Conservation (phyloP, 208 protist species). For the Acanthamoeba healyi region DNA sequence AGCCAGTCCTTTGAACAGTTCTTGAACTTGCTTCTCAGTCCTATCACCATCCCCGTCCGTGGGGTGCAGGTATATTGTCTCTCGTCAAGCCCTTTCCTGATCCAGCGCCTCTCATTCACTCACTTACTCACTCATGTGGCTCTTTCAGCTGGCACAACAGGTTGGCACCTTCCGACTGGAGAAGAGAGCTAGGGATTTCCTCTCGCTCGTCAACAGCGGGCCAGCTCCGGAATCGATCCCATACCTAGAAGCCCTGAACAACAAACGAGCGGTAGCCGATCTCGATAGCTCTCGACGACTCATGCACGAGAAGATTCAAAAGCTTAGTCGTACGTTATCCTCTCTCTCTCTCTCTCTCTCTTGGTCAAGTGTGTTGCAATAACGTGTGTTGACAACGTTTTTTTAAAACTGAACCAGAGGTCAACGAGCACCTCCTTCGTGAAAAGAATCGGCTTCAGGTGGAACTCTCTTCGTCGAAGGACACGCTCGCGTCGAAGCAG, state of each 20-base stretch:
- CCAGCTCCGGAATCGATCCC: neutral
- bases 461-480: neutral
- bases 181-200: neutral
- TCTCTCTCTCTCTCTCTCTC: too few species aligned
- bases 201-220: neutral
- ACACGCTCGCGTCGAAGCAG: slow-evolving; percentile 25
- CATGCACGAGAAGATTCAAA: neutral
- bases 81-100: too few species aligned
- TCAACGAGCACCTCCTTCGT: neutral
- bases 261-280: neutral
- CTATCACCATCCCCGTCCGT: neutral
- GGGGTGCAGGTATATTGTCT: neutral
- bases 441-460: slow-evolving; percentile 15
- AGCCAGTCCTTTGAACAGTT: slow-evolving; percentile 18
- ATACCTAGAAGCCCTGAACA: neutral
- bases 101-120: neutral
- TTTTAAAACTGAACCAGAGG: too few species aligned
- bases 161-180: neutral
- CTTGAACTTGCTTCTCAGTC: neutral
- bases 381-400: neutral
- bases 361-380: neutral
- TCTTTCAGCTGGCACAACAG: neutral
- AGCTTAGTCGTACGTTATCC: neutral
- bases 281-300: neutral
- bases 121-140: neutral